These are phyloP conservation scores for Jamesozyma jinghongensis DNA, from an alignment of 805 yeast species.

Conservation along the genomic window DNA sequence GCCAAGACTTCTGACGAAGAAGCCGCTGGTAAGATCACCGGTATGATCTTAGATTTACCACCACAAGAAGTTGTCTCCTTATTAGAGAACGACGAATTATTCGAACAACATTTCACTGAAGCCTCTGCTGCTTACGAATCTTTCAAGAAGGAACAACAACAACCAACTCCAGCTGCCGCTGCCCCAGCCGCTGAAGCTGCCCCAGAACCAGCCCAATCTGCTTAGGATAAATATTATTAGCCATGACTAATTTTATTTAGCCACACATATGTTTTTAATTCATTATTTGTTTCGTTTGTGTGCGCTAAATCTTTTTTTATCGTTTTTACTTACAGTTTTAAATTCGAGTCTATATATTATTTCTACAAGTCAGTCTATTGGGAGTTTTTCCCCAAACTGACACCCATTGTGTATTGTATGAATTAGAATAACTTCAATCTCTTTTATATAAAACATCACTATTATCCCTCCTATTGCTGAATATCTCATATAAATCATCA, in stretches of 20 bases:
- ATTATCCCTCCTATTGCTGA: no score
- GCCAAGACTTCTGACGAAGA: constrained; percentile 83
- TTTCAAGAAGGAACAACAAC: constrained; percentile 52
- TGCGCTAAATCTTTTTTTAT: neutral
- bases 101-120: constrained; percentile 86
- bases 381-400: no score
- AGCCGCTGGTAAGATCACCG: constrained; percentile 97
- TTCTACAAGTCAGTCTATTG: no score
- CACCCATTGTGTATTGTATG: no score
- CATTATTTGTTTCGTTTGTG: neutral
- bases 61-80: constrained; percentile 81
- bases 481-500: no score
- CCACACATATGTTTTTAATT: no score
- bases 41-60: constrained; percentile 96
- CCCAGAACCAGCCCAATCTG: no score
- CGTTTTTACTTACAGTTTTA: neutral
- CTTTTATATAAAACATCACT: no score
- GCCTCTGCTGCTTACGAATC: constrained; percentile 92
- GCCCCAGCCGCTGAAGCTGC: neutral
- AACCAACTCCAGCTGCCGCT: constrained; percentile 10
- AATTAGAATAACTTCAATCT: no score
- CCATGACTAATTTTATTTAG: no score
- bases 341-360: neutral
- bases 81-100: constrained; percentile 81
- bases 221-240: no score